Evolutionary conservation across 2,329 filamentous ascomycete genomes (phyloP).

Genomic region (Cordyceps cicadae): DNA sequence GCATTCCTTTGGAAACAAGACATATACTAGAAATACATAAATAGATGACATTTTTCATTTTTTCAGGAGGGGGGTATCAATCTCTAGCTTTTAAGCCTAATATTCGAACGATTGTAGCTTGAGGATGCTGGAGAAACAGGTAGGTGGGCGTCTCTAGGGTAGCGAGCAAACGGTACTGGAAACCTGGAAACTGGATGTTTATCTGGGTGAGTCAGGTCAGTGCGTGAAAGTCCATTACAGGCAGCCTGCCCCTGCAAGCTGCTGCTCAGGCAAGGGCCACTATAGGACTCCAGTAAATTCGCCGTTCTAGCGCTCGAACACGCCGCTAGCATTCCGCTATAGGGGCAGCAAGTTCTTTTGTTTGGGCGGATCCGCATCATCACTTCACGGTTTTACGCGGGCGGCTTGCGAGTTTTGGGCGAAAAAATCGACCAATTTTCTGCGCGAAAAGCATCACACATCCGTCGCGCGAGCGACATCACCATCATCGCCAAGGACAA

Average conservation of each 20-base stretch:
- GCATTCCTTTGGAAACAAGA: too few relatives aligned
- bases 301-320: not conserved
- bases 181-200: not conserved
- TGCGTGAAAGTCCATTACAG: not conserved
- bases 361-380: constrained; percentile 5
- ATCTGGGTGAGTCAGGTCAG: not conserved
- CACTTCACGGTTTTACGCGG: constrained; percentile 4
- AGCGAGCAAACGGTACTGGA: not conserved
- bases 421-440: not conserved
- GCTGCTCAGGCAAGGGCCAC: not conserved
- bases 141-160: not conserved
- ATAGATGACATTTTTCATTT: too few relatives aligned
- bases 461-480: not conserved
- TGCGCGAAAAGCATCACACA: constrained; percentile 1
- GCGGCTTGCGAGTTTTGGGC: not conserved
- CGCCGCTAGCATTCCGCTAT: not conserved
- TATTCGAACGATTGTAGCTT: too few relatives aligned
- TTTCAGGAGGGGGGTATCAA: too few relatives aligned
- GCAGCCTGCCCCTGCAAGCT: not conserved
- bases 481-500: constrained; percentile 21
- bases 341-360: not conserved
- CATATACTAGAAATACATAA: too few relatives aligned
- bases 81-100: not conserved
- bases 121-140: too few relatives aligned
- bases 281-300: not conserved